Conservation (phyloP, 169 alveolate species). For the Fabrea salina region DNA sequence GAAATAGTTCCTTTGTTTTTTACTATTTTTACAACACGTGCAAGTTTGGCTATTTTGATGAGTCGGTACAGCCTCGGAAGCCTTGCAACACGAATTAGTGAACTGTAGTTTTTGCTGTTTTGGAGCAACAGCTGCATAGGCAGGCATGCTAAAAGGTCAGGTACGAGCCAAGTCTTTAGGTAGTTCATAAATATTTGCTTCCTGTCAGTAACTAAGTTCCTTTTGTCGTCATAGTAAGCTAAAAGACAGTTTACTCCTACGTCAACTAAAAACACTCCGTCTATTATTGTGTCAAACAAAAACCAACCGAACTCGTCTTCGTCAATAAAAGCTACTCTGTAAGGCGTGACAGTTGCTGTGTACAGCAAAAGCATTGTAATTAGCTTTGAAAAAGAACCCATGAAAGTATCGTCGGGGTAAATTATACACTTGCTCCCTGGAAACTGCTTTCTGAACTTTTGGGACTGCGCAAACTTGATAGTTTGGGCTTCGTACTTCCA, state of each 20-base stretch:
- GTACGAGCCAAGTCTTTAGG: slow-evolving; percentile 51
- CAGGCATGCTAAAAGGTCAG: slow-evolving; percentile 44
- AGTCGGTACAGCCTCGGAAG: slow-evolving; percentile 49
- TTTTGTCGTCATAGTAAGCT: slow-evolving; percentile 50
- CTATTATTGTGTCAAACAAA: slow-evolving; percentile 34
- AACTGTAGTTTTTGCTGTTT: slow-evolving; percentile 31
- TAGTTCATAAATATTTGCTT: slow-evolving; percentile 46
- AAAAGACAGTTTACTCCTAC: slow-evolving; percentile 43
- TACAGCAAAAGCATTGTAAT: neutral
- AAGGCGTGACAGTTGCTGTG: slow-evolving; percentile 33
- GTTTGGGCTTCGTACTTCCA: too few relatives aligned
- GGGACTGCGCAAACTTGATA: too few relatives aligned
- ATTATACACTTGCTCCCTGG: slow-evolving; percentile 30
- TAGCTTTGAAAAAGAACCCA: slow-evolving; percentile 20
- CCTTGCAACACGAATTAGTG: slow-evolving; percentile 43
- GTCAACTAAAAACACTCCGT: slow-evolving; percentile 43
- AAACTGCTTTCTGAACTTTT: too few relatives aligned
- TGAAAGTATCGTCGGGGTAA: slow-evolving; percentile 43
- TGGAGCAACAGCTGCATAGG: slow-evolving; percentile 43
- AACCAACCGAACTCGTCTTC: neutral
- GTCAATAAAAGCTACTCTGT: slow-evolving; percentile 2
- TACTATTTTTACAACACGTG: neutral
- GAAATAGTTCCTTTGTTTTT: neutral
- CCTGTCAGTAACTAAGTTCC: slow-evolving; percentile 38
- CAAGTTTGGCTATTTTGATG: slow-evolving; percentile 34